These are phyloP conservation scores for Tolypocladium ophioglossoides DNA, from an alignment of 2,329 filamentous ascomycete genomes.

Conservation along the genomic window DNA sequence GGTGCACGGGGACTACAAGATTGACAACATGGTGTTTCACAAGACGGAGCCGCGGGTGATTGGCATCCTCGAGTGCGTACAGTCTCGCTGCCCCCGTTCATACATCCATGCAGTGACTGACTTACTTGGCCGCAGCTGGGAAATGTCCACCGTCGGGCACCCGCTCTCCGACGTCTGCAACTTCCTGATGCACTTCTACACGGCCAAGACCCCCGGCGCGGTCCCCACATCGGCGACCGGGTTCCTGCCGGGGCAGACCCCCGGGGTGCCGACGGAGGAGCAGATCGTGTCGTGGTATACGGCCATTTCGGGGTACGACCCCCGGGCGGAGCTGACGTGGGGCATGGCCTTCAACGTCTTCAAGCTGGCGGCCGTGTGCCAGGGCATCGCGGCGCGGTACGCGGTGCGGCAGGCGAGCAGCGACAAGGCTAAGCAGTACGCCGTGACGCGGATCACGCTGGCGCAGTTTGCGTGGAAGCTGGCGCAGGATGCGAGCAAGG, in stretches of 20 bases:
- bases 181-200: conserved; percentile 39
- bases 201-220: conserved; percentile 15
- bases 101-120: neutral
- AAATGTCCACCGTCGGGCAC: conserved; percentile 97
- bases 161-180: conserved; percentile 87
- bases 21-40: conserved; percentile 84
- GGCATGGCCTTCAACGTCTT: conserved; percentile 53
- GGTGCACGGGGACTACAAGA: conserved; percentile 96
- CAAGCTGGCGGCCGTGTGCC: conserved; percentile 52
- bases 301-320: conserved; percentile 57
- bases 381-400: conserved; percentile 86
- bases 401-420: conserved; percentile 84
- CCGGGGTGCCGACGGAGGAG: conserved; percentile 45
- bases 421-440: conserved; percentile 66
- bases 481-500: conserved; percentile 36
- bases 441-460: conserved; percentile 55
- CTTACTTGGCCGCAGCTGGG: conserved; percentile 50
- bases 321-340: conserved; percentile 47
- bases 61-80: conserved; percentile 70
- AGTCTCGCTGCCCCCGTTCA: neutral
- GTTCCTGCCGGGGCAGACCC: conserved; percentile 53
- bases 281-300: conserved; percentile 32
- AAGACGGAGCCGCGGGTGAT: conserved; percentile 80
- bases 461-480: conserved; percentile 71
- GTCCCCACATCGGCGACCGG: conserved; percentile 23